Evolutionary conservation across 164 flowering plant species (phyloP), one percentile per base, ranked within the genome.

Genomic region (Nymphaea thermarum): DNA sequence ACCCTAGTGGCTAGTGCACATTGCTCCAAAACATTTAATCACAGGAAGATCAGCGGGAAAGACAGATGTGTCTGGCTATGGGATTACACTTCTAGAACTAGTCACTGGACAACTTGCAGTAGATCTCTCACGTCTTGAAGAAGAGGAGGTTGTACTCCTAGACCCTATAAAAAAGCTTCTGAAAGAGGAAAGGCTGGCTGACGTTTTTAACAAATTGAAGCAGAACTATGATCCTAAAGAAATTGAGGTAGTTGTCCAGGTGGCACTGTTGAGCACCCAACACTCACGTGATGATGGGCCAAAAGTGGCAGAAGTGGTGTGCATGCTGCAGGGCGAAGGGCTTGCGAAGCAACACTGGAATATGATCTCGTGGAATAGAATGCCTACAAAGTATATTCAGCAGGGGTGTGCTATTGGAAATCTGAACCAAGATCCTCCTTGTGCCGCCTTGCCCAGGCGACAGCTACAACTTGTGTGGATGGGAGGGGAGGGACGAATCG

Each of bases 191-290:
- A 85, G 93, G 77, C 82, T 87, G 0, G 77, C 75, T 14, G 86
- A 85, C 77, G 84, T 88, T 43, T 93, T 90, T 69, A 65, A 77
- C 67, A 85, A 84, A 71, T 68, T 90, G 81, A 78, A 75, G 66
- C 69, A 72, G 62, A 75, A 45, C 16, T 87, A 85, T 66, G 83
- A 84, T 69, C 73, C 77, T 6, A 79, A 78, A 72, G 98, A 90
- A 84, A 93, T 87, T 0, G 91, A 88, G 76, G 81, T 77, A 7
- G 71, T 90, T 5, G 73, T 92, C 17, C 87, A 84, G 68, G 90
- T 92, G 43, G 96, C 98, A 61, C 70, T 90, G 72, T 82, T 92
- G 7, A 90, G 98, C 86, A 88, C 94, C n/a, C 98, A 92, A 71
- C 76, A 80, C 77, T 79, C 80, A 43, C 96, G 93, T 0, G 96